Percentiles rank a stretch among this genome's conserved stretches.
Conservation (phyloP, 2,329 filamentous ascomycete genomes). For the Bipolaris victoriae region DNA sequence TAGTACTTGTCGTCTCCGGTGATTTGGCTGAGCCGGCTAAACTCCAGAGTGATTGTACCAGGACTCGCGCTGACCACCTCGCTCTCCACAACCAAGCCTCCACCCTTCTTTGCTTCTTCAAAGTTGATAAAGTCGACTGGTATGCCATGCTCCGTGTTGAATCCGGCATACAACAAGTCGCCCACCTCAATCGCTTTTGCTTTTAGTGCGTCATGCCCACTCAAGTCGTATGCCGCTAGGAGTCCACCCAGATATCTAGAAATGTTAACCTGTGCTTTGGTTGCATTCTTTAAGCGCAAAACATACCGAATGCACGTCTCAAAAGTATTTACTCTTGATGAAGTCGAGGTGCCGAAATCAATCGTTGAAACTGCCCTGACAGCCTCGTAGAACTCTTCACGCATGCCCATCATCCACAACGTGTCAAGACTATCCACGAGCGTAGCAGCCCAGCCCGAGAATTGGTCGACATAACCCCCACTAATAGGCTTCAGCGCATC, state of each 20-base stretch:
- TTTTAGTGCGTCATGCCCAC: conserved; percentile 41
- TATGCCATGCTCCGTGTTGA: conserved; percentile 54
- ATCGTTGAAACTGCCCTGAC: conserved; percentile 53
- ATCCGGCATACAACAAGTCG: conserved; percentile 55
- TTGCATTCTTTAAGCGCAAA: not conserved
- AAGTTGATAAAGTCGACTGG: conserved; percentile 54
- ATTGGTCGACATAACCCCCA: conserved; percentile 48
- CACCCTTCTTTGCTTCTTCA: conserved; percentile 40
- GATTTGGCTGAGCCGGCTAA: conserved; percentile 47
- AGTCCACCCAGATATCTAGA: conserved; percentile 42
- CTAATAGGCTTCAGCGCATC: conserved; percentile 55
- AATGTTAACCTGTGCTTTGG: not conserved
- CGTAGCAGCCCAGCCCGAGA: conserved; percentile 57
- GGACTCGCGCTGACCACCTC: conserved; percentile 55
- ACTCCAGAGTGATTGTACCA: conserved; percentile 53
- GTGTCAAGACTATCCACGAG: conserved; percentile 56
- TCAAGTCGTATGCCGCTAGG: conserved; percentile 48
- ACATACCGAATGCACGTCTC: conserved; percentile 55
- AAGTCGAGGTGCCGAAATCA: conserved; percentile 51
- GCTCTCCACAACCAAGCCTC: conserved; percentile 45
- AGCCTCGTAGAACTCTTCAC: conserved; percentile 56
- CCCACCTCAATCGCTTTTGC: conserved; percentile 47
- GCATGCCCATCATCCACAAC: conserved; percentile 57
- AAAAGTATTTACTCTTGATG: conserved; percentile 55
- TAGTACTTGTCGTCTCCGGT: conserved; percentile 47